phyloP scores from a whole-genome alignment of 441 rosid species.

The Eugenia klotzschiana region DNA sequence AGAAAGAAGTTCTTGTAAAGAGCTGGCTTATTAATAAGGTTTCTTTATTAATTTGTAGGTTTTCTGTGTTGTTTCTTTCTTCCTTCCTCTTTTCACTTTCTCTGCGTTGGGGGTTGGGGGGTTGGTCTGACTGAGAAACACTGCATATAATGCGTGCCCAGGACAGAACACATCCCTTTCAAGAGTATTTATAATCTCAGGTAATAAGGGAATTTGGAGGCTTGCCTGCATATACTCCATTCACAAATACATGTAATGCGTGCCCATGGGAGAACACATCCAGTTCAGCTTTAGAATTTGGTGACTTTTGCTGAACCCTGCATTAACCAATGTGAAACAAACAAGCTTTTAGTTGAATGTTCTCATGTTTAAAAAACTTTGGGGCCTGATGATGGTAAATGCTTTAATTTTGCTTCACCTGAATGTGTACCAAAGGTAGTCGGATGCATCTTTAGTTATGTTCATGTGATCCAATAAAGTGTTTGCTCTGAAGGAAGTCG shows the following conservation, averaged over 20 bases:
- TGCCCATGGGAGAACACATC: conserved; percentile 46
- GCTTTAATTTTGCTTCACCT: conserved; percentile 25
- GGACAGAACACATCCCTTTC: neutral
- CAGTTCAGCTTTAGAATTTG: conserved; percentile 25
- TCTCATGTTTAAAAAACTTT: neutral
- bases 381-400: neutral
- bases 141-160: neutral
- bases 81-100: neutral
- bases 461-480: conserved; percentile 49
- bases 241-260: conserved; percentile 48
- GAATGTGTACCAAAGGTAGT: conserved; percentile 73
- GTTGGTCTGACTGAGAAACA: neutral
- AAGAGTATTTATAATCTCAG: neutral
- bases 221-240: conserved; percentile 35
- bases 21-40: neutral
- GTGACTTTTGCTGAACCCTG: conserved; percentile 36
- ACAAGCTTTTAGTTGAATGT: neutral
- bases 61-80: neutral
- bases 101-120: neutral
- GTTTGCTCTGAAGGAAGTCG: conserved; percentile 25
- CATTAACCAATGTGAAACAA: conserved; percentile 3
- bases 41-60: neutral
- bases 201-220: neutral
- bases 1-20: neutral
- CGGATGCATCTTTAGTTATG: conserved; percentile 55